A percentile compares a stretch with the other conserved stretches of the same genome.
These are phyloP conservation scores for Centella asiatica DNA, from an alignment of 129 eudicot genomes.

Conservation along the genomic window DNA sequence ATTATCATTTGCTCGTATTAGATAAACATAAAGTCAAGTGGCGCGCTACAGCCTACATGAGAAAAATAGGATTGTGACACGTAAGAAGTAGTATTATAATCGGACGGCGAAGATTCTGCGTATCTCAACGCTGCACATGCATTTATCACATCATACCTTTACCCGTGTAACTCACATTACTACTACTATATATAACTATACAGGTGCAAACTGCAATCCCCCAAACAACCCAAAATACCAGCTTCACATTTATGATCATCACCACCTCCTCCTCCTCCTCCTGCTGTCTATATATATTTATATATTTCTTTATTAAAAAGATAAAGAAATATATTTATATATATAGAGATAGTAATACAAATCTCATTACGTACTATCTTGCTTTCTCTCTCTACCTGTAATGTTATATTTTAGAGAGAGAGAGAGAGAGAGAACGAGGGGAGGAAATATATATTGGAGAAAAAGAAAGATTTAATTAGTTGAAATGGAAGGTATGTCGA, in stretches of 20 bases:
- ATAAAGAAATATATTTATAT: too few species aligned
- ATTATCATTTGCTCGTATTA: too few species aligned
- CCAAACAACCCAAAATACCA: slow-evolving; percentile 9
- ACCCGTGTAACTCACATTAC: slow-evolving; percentile 1
- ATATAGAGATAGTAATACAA: too few species aligned
- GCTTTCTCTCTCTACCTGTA: not conserved
- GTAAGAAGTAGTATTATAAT: not conserved
- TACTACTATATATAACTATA: not conserved
- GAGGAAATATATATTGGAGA: not conserved
- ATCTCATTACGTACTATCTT: not conserved
- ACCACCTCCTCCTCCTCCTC: not conserved
- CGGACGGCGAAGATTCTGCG: not conserved
- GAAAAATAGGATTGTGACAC: not conserved
- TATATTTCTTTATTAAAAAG: not conserved
- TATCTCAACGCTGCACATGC: slow-evolving; percentile 4
- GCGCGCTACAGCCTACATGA: too few species aligned
- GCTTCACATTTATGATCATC: slow-evolving; percentile 5
- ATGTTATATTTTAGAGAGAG: not conserved
- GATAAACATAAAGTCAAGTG: too few species aligned
- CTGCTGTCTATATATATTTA: not conserved
- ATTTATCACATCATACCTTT: not conserved
- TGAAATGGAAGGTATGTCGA: slow-evolving; percentile 52
- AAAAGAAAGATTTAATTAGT: not conserved
- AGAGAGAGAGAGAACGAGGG: not conserved
- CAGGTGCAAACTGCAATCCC: slow-evolving; percentile 4